Base-by-base conservation (phyloP, 2,329 filamentous ascomycete genomes). In the Stemphylium vesicarium region DNA sequence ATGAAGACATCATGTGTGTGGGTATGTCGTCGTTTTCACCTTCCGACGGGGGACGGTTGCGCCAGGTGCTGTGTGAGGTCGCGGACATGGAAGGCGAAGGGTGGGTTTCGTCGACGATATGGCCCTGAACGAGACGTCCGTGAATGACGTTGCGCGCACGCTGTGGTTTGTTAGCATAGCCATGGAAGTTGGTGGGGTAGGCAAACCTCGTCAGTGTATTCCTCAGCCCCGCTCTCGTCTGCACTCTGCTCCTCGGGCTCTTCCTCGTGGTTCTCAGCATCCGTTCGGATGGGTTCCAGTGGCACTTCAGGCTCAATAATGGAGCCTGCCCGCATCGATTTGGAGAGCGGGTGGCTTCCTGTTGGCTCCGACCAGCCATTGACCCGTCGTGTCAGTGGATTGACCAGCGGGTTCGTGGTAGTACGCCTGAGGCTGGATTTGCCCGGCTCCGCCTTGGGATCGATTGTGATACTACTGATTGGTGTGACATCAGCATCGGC, bases 71-170 rank as follows among this genome's bases (percentile, higher is more conserved):
- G 53, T 85, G 85, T 8, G 87, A 86, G n/a, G 86, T 79, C 24
- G 80, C 79, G 5, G 82, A 94, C 58, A 85, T 81, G 41, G 84
- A 82, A 13, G 92, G 89, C 1, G 92, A 96, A 2, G 90, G 89
- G 69, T 92, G 94, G 72, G 96, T 90, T 72, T 97, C 95, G 60
- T 96, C 91, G 10, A 99, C 95, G 63, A 99, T 89, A 72, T 98
- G 95, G 12, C 95, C 95, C 66, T 97, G 92, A 8, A 98, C 86
- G 38, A 99, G 82, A 48, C 95, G 88, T 9, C 92, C 94, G 54
- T 93, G 94, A 37, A 93, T 96, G 42, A 99, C 93, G 72, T 98
- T 93, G 36, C 88, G 85, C 15, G 91, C 92, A 53, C 91, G 88
- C 75, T 80, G 49, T 31, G 11, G 15, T 52, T 52, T 40, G 45